These are phyloP conservation scores for Lepidium aucheri DNA, from an alignment of 345 rosid genomes.

Conservation along the genomic window DNA sequence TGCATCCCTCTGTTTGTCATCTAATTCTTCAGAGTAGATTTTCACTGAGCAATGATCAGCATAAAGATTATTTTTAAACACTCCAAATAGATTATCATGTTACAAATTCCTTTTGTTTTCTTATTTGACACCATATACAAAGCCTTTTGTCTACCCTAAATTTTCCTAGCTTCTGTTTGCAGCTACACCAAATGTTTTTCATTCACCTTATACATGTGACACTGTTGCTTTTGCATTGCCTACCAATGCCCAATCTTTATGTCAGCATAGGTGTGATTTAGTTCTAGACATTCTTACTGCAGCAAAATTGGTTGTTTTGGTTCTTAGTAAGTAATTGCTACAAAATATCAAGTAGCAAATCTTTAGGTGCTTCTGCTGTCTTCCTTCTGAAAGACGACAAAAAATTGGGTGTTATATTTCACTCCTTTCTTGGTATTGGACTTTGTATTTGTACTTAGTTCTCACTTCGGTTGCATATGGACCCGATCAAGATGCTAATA, in stretches of 20 bases:
- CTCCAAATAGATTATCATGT: background rate
- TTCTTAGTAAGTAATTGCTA: background rate
- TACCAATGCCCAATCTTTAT: background rate
- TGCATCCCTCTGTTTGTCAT: conserved; percentile 3
- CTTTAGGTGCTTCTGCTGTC: background rate
- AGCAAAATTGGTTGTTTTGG: background rate
- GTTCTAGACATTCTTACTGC: background rate
- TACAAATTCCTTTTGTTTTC: background rate
- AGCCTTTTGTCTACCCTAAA: background rate
- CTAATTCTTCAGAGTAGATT: background rate
- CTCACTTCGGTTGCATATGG: background rate
- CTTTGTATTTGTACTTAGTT: background rate
- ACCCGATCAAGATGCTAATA: background rate
- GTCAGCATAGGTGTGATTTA: background rate
- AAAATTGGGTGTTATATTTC: background rate
- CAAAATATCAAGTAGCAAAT: background rate
- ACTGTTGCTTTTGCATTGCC: background rate
- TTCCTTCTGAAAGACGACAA: background rate
- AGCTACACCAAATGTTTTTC: background rate
- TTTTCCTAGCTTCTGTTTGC: background rate
- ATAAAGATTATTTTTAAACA: background rate
- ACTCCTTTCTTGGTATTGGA: background rate
- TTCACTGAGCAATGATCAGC: background rate
- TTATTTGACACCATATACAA: background rate
- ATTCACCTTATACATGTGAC: background rate